Percentiles rank a stretch among this genome's conserved stretches.
Evolutionary conservation across 495 filamentous ascomycete genomes (phyloP).

Genomic region (Clavariopsis aquatica): DNA sequence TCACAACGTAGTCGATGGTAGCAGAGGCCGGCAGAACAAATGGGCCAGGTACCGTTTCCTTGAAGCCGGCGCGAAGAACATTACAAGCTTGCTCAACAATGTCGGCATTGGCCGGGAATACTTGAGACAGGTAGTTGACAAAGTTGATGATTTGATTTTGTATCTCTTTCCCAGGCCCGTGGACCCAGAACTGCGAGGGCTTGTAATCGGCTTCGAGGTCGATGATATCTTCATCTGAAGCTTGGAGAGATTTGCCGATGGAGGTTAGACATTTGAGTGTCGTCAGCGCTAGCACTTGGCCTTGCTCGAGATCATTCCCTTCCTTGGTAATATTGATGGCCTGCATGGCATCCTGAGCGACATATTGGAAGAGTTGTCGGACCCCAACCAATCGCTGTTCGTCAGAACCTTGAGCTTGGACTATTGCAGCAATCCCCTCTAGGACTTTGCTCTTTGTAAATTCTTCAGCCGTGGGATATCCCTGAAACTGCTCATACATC

Average conservation of each 20-base stretch:
- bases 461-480: slow-evolving; percentile 61
- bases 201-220: slow-evolving; percentile 56
- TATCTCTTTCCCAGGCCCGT: slow-evolving; percentile 54
- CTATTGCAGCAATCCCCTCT: slow-evolving; percentile 79
- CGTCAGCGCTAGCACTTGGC: slow-evolving; percentile 58
- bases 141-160: slow-evolving; percentile 62
- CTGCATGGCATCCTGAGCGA: slow-evolving; percentile 57
- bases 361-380: slow-evolving; percentile 63
- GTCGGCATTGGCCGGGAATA: slow-evolving; percentile 51
- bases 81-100: slow-evolving; percentile 75
- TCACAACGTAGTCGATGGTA: slow-evolving; percentile 70
- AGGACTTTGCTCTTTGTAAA: slow-evolving; percentile 78
- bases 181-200: slow-evolving; percentile 60
- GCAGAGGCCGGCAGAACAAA: slow-evolving; percentile 74
- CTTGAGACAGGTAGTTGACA: slow-evolving; percentile 57
- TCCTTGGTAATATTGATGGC: slow-evolving; percentile 39
- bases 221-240: slow-evolving; percentile 67
- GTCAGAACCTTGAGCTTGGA: slow-evolving; percentile 72
- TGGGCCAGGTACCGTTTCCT: slow-evolving; percentile 72
- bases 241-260: slow-evolving; percentile 79
- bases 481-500: slow-evolving; percentile 68
- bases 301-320: slow-evolving; percentile 48
- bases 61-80: slow-evolving; percentile 75
- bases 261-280: slow-evolving; percentile 72
- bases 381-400: slow-evolving; percentile 62